Percentiles rank a stretch among this genome's conserved stretches.
phyloP scores from a whole-genome alignment of 2,329 filamentous ascomycete species.

The Fusarium nanum region DNA sequence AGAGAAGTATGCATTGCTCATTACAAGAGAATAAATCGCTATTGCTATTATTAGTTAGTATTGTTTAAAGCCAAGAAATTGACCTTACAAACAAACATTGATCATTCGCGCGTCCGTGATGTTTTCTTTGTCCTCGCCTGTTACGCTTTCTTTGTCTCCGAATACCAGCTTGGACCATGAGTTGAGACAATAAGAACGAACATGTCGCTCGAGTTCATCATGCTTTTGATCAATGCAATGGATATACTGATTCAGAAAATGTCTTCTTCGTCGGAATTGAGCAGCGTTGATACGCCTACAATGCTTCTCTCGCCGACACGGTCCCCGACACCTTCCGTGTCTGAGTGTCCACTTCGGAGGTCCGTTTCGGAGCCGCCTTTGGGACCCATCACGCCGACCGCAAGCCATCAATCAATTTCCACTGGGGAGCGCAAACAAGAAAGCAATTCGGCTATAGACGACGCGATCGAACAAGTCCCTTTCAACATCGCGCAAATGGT shows the following conservation, averaged over 20 bases:
- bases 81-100: neutral
- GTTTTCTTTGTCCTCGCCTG: slow-evolving; percentile 30
- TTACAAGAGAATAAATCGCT: neutral
- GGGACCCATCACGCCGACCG: neutral
- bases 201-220: neutral
- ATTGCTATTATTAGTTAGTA: slow-evolving; percentile 33
- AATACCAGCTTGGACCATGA: neutral
- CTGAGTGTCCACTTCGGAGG: slow-evolving; percentile 22
- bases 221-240: neutral
- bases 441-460: neutral
- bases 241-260: neutral
- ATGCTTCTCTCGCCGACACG: slow-evolving; percentile 29
- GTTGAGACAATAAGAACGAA: neutral
- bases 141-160: neutral
- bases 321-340: slow-evolving; percentile 23
- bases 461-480: slow-evolving; percentile 9
- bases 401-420: neutral
- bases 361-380: slow-evolving; percentile 3
- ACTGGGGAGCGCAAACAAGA: too few relatives aligned
- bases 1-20: slow-evolving; percentile 23
- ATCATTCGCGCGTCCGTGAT: slow-evolving; percentile 10
- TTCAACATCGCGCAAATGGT: slow-evolving; percentile 22
- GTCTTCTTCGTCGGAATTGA: neutral
- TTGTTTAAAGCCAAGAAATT: slow-evolving; percentile 23
- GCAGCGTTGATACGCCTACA: neutral